Evolutionary conservation across 2,329 filamentous ascomycete genomes (phyloP), one percentile per base, ranked within the genome.

Genomic region (Camillea tinctor): DNA sequence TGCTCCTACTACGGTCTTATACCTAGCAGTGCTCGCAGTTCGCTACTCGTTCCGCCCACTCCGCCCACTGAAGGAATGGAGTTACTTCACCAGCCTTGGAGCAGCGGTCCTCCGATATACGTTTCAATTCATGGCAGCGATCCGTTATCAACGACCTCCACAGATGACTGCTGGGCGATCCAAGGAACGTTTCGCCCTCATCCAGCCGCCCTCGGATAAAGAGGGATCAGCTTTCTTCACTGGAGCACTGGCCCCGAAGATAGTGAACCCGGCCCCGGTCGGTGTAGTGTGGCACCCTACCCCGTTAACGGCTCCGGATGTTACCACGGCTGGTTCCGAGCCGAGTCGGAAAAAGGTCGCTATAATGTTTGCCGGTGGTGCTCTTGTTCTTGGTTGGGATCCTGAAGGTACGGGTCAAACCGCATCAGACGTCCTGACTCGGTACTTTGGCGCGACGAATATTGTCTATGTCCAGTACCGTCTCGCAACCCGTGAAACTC

Each of bases 1-100:
- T n/a, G 19, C 52, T 17, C 17, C 17, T 22, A 54, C 48, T 11
- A 19, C 40, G 21, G 13, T 54, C 22, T 7, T 49, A 23, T 55
- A 61, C 19, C 52, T 66, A 3, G 36, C 59, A 2, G 9, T 60
- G 8, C 60, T 62, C 22, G 59, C 63, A n/a, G 49, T 68, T 24
- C 52, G 26, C 30, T 67, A 65, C 36, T 19, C 21, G 9, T 52
- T 59, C 4, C 57, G 50, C 20, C 54, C 63, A 4, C 21, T 65
- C 5, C 68, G 66, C 22, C 57, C 68, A 8, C 24, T 64, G 26
- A 64, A 54, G 9, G 56, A 55, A 58, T 68, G 66, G 66, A 60
- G 50, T 44, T 59, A 56, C 52, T 59, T 55, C 6, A 24, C 54
- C 8, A 63, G 59, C 50, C 36, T 69, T 1, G 52, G 44, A 1